Conservation (phyloP, 1,284 basidiomycete genomes). For the Sphaerobolus stellatus region DNA sequence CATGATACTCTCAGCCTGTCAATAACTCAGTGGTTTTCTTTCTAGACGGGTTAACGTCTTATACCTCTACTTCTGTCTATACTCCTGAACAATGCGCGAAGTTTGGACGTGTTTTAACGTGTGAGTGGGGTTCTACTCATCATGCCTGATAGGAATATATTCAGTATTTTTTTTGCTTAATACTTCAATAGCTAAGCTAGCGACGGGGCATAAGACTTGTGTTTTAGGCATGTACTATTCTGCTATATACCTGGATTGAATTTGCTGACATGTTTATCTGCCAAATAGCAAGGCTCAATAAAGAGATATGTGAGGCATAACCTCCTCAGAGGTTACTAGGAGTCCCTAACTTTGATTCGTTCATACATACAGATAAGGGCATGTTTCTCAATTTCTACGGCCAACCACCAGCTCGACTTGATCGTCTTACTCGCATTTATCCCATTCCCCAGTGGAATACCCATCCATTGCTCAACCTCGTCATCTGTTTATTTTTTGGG, state of each 20-base stretch:
- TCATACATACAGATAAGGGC: neutral
- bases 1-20: neutral
- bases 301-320: neutral
- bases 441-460: neutral
- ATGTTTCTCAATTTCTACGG: constrained; percentile 1
- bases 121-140: neutral
- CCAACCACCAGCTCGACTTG: neutral
- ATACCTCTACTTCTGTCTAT: constrained; percentile 1
- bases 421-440: neutral
- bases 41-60: neutral
- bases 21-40: neutral
- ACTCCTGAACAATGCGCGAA: neutral
- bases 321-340: neutral
- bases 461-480: neutral
- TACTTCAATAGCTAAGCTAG: neutral
- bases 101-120: neutral
- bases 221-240: neutral
- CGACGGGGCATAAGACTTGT: neutral
- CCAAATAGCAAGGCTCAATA: neutral
- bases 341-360: neutral
- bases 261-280: neutral
- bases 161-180: neutral
- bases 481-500: neutral
- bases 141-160: neutral
- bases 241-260: neutral